Conservation (phyloP, 2,329 filamentous ascomycete genomes). For the Phialophora macrospora region DNA sequence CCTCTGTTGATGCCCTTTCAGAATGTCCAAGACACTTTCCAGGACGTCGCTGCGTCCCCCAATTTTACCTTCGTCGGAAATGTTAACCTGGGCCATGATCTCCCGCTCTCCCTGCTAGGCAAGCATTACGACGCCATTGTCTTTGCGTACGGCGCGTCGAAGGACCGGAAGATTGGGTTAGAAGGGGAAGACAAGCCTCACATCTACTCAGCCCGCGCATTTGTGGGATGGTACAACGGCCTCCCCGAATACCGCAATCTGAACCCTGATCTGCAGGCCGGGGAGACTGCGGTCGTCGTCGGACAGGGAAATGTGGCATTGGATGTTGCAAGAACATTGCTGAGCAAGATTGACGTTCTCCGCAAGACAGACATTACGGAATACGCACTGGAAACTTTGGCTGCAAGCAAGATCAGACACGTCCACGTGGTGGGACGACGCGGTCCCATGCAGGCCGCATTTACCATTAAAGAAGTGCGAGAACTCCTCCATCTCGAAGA, state of each 20-base stretch:
- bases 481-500: conserved; percentile 79
- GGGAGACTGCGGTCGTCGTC: conserved; percentile 83
- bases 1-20: conserved; percentile 45
- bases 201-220: conserved; percentile 79
- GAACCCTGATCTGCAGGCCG: conserved; percentile 72
- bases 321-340: conserved; percentile 85
- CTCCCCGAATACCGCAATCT: conserved; percentile 78
- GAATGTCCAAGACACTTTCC: conserved; percentile 95
- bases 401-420: conserved; percentile 73
- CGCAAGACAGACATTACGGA: conserved; percentile 87
- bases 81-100: conserved; percentile 71
- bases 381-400: conserved; percentile 74
- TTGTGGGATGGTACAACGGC: conserved; percentile 99
- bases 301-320: conserved; percentile 96
- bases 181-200: conserved; percentile 74
- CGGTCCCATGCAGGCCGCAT: conserved; percentile 89
- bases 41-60: conserved; percentile 79
- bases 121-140: conserved; percentile 90
- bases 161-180: conserved; percentile 78
- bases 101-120: conserved; percentile 71
- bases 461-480: conserved; percentile 91
- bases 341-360: conserved; percentile 74
- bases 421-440: conserved; percentile 88
- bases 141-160: conserved; percentile 88
- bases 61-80: conserved; percentile 93